A percentile compares a stretch with the other conserved stretches of the same genome.
Evolutionary conservation across 208 protist species (phyloP).

Genomic region (Trypanosoma boissoni): DNA sequence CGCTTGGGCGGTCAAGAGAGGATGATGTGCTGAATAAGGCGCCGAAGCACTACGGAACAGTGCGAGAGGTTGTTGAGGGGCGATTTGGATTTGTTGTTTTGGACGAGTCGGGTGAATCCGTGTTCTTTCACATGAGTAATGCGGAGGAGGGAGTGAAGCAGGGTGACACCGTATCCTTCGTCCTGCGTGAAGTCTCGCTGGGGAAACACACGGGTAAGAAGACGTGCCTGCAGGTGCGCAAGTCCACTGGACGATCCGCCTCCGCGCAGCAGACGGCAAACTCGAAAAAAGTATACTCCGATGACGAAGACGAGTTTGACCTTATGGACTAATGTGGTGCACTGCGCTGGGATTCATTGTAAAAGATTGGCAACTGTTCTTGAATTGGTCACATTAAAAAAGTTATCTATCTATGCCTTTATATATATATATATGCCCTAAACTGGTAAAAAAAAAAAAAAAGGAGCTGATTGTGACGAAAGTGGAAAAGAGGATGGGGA

Average conservation of each 20-base stretch:
- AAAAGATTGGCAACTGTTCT: too few relatives aligned
- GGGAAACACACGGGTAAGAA: slow-evolving; percentile 73
- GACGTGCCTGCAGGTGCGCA: slow-evolving; percentile 50
- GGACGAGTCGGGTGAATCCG: slow-evolving; percentile 59
- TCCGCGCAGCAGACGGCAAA: too few relatives aligned
- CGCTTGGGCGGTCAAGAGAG: not conserved
- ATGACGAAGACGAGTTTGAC: slow-evolving; percentile 48
- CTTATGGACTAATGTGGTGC: slow-evolving; percentile 29
- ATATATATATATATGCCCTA: too few relatives aligned
- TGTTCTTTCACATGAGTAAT: slow-evolving; percentile 77
- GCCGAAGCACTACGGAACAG: slow-evolving; percentile 25
- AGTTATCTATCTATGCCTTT: too few relatives aligned
- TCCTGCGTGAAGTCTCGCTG: slow-evolving; percentile 43
- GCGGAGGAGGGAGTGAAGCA: slow-evolving; percentile 21
- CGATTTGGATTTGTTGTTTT: slow-evolving; percentile 70
- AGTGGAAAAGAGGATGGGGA: not conserved
- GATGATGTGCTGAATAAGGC: not conserved
- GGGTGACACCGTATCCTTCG: slow-evolving; percentile 62
- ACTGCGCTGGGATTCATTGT: too few relatives aligned
- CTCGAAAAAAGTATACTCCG: too few relatives aligned
- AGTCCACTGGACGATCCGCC: not conserved
- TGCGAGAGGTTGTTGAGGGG: slow-evolving; percentile 42
- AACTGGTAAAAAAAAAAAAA: slow-evolving; percentile 7
- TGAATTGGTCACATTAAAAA: too few relatives aligned
- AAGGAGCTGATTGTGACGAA: slow-evolving; percentile 2